Evolutionary conservation across 208 protist genomes (phyloP), one percentile per base, ranked within the genome.

Genomic region (Pavlovales sp.): DNA sequence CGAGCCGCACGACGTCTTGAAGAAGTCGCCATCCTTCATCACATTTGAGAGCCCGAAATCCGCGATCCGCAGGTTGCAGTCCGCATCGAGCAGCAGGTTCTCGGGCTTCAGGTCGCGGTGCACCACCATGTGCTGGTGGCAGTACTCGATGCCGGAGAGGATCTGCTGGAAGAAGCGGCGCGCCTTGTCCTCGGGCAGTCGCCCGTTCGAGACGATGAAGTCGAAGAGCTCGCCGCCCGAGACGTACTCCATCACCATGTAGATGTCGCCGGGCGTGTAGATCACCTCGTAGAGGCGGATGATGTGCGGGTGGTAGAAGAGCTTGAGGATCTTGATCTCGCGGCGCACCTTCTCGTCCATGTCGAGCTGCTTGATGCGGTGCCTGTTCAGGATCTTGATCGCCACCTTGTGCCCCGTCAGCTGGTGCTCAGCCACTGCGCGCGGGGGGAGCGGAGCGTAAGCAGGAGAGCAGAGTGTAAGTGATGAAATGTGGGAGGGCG

Each of bases 241-340:
- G 0, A 99, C 96, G 90, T 98, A 99, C 93, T 99, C 98, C 97
- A 99, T 99, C 79, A 99, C 96, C 89, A 99, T 96, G 90, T 98
- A 99, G 67, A 99, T 99, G 92, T 99, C 97, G 2, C 95, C 98
- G 26, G 95, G 93, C 20, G 97, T 98, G 30, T 96, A 96, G 76
- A 99, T 99, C 28, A 99, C 98, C 79, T 96, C 92, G 57, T 94
- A 94, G 4, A 99, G 95, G 32, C 96, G 95, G 92, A 99, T 99
- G 89, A 99, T 99, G 93, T 99, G 98, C 32, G 98, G 97, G 90
- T 99, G 99, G 36, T 96, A 94, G 91, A 99, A 99, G 66, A 99
- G 93, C 90, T 97, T 96, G 66, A 99, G 93, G 85, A 99, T 99
- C 88, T 97, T 95, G 81, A 99, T 99, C 90, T 99, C 98, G 37